Conservation (phyloP, 352 stramenopile genomes). For the Globisporangium solare region DNA sequence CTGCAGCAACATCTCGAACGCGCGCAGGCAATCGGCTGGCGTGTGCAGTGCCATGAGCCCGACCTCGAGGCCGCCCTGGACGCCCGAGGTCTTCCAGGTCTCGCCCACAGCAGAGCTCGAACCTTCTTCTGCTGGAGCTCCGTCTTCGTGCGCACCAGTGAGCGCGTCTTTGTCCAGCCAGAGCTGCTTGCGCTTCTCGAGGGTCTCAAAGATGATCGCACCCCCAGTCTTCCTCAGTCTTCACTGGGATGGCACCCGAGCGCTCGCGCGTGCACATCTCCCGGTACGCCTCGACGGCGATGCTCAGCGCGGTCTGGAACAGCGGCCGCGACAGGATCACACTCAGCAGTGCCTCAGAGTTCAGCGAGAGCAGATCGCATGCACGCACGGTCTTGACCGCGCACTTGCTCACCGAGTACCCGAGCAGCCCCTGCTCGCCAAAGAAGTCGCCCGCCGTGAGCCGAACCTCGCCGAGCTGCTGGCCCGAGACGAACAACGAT, state of each 20-base stretch:
- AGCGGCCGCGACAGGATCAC: slow-evolving; percentile 34
- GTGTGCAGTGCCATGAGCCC: slow-evolving; percentile 24
- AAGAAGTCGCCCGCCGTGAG: slow-evolving; percentile 42
- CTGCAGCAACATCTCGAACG: slow-evolving; percentile 51
- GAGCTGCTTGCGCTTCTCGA: slow-evolving; percentile 22
- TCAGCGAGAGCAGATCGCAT: slow-evolving; percentile 51
- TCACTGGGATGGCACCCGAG: not conserved
- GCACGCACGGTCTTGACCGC: slow-evolving; percentile 40
- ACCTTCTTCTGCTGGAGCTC: slow-evolving; percentile 12
- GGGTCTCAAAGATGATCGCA: slow-evolving; percentile 25
- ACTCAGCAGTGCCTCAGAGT: slow-evolving; percentile 32
- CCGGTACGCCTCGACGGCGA: slow-evolving; percentile 47
- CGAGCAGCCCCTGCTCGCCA: slow-evolving; percentile 40
- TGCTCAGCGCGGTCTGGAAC: slow-evolving; percentile 28
- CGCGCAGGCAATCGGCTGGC: slow-evolving; percentile 27
- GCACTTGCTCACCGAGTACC: slow-evolving; percentile 32
- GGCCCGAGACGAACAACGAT: not conserved
- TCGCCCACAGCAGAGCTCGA: slow-evolving; percentile 15
- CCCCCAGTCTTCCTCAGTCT: slow-evolving; percentile 41
- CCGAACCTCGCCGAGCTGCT: slow-evolving; percentile 1
- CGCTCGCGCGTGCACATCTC: slow-evolving; percentile 24
- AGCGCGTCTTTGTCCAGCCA: too few species aligned
- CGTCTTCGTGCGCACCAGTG: too few species aligned
- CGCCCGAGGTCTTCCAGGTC: slow-evolving; percentile 20
- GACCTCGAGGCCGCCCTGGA: slow-evolving; percentile 20